These are phyloP conservation scores for Diplodia corticola DNA, from an alignment of 2,329 filamentous ascomycete genomes.

Conservation along the genomic window DNA sequence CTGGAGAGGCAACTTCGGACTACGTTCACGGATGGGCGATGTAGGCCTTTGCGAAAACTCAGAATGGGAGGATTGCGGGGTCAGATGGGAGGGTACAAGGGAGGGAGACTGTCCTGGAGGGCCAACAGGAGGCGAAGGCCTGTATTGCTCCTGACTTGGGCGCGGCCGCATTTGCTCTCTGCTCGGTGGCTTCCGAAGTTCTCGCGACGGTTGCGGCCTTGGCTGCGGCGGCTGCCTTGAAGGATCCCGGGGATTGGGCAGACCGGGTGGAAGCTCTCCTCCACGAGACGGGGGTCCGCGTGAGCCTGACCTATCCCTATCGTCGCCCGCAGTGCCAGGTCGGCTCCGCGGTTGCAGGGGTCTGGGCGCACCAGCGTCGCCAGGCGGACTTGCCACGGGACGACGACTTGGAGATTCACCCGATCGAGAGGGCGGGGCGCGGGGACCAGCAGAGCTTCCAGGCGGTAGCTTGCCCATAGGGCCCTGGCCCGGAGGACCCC, in stretches of 20 bases:
- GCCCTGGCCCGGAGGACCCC: conserved; percentile 16
- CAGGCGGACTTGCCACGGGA: conserved; percentile 2
- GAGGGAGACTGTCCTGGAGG: conserved; percentile 26
- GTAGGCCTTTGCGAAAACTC: conserved; percentile 32
- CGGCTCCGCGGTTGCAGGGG: conserved; percentile 26
- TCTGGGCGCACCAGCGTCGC: conserved; percentile 11
- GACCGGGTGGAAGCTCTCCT: conserved; percentile 1
- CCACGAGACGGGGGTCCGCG: conserved; percentile 1
- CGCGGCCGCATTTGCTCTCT: conserved; percentile 34
- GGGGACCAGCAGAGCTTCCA: conserved; percentile 23
- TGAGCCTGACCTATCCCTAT: conserved; percentile 30
- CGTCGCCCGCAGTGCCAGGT: conserved; percentile 35
- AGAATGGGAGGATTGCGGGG: conserved; percentile 42
- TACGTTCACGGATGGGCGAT: conserved; percentile 23
- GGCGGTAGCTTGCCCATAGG: conserved; percentile 19
- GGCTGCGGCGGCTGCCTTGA: conserved; percentile 11
- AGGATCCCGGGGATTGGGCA: conserved; percentile 8
- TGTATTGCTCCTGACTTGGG: conserved; percentile 26
- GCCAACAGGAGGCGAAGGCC: conserved; percentile 29
- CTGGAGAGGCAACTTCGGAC: conserved; percentile 29
- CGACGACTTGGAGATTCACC: conserved; percentile 17
- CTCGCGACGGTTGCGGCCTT: conserved; percentile 28
- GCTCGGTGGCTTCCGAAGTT: conserved; percentile 38
- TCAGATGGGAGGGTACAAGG: conserved; percentile 36
- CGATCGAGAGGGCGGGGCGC: conserved; percentile 18